phyloP scores from a whole-genome alignment of 2,329 filamentous ascomycete genomes.

The Monilinia fructicola region DNA sequence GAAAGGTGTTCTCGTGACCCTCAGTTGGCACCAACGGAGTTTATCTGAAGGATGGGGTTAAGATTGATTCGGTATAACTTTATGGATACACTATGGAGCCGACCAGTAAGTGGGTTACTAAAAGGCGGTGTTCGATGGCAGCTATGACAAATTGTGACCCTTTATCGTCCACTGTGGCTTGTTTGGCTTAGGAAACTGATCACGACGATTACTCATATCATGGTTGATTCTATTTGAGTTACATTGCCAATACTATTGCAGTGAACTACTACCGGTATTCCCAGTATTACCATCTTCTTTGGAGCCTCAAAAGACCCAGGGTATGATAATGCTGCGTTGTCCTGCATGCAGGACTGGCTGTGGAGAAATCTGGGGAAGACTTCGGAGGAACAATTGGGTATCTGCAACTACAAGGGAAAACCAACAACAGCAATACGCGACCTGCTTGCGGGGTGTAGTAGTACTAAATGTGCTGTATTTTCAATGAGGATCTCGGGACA shows the following conservation, averaged over 20 bases:
- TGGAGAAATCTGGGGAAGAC: slow-evolving; percentile 16
- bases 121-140: neutral
- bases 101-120: neutral
- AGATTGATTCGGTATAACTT: slow-evolving; percentile 4
- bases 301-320: neutral
- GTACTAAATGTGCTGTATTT: too few relatives aligned
- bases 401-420: neutral
- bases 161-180: neutral
- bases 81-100: neutral
- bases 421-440: neutral
- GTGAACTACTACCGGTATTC: neutral
- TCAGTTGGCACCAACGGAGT: neutral
- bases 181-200: neutral
- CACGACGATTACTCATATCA: too few relatives aligned
- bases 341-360: neutral
- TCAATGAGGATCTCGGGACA: neutral
- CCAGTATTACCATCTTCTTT: neutral
- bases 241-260: neutral
- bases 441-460: neutral
- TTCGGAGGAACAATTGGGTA: neutral
- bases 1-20: slow-evolving; percentile 2
- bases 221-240: neutral
- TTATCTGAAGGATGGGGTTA: slow-evolving; percentile 9
- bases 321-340: neutral
- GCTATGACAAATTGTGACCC: neutral